Evolutionary conservation across 352 stramenopile genomes (phyloP).

Genomic region (Pythium insidiosum): DNA sequence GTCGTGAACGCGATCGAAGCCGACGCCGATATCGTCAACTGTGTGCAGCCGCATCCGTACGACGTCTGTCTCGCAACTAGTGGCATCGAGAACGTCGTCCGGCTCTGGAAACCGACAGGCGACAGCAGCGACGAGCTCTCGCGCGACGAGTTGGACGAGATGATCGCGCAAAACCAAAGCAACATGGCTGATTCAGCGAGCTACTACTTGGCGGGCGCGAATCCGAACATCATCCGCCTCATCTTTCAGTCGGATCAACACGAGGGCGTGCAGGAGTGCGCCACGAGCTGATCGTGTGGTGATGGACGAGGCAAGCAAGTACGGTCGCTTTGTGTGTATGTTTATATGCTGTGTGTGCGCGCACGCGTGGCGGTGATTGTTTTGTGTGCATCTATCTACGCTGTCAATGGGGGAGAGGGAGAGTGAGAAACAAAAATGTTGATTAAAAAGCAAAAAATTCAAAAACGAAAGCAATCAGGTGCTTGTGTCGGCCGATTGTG

Average conservation of each 20-base stretch:
- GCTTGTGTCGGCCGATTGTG: too few species aligned
- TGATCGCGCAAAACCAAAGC: constrained; percentile 50
- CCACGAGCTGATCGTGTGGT: constrained; percentile 53
- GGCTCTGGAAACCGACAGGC: constrained; percentile 61
- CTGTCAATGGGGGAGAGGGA: too few species aligned
- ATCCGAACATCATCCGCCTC: constrained; percentile 58
- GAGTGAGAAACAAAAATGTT: too few species aligned
- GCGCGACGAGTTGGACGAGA: constrained; percentile 39
- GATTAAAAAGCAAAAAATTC: too few species aligned
- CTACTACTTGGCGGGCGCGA: constrained; percentile 30
- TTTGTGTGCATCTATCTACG: too few species aligned
- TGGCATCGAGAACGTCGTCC: constrained; percentile 78
- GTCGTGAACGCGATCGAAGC: constrained; percentile 80
- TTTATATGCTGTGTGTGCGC: too few species aligned
- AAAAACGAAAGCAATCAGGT: too few species aligned
- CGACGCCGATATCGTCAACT: constrained; percentile 86
- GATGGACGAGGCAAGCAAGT: background rate
- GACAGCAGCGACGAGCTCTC: constrained; percentile 27
- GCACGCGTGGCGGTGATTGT: too few species aligned
- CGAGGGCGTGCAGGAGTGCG: constrained; percentile 60
- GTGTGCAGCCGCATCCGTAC: constrained; percentile 76
- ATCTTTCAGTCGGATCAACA: constrained; percentile 55
- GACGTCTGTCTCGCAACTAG: constrained; percentile 75
- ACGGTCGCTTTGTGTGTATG: too few species aligned
- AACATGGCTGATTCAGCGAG: constrained; percentile 48